phyloP scores from a whole-genome alignment of 768 basidiomycete genomes.

The Rhizopogon vesiculosus region DNA sequence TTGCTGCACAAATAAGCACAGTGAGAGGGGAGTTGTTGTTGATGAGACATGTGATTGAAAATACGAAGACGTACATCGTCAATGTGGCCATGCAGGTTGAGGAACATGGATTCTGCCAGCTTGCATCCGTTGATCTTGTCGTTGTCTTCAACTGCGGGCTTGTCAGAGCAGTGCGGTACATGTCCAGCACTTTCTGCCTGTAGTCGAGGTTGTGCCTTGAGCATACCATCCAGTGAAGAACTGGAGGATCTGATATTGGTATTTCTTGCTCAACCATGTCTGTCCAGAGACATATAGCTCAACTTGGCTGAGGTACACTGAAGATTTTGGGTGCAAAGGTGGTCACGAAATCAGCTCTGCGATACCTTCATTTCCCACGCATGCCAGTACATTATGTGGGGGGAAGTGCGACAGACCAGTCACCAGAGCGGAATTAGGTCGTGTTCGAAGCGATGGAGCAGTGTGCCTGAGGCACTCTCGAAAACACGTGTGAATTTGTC shows the following conservation, averaged over 20 bases:
- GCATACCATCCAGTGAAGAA: slow-evolving; percentile 89
- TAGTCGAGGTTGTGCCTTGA: slow-evolving; percentile 67
- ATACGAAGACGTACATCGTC: slow-evolving; percentile 58
- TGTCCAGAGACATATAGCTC: slow-evolving; percentile 71
- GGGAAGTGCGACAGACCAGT: no score
- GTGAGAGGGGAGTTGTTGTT: neutral
- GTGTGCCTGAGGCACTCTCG: no score
- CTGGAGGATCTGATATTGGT: no score
- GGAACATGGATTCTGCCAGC: slow-evolving; percentile 75
- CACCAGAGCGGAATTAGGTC: no score
- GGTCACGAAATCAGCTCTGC: slow-evolving; percentile 55
- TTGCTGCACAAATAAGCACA: slow-evolving; percentile 32
- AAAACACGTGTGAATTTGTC: no score
- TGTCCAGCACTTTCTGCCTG: slow-evolving; percentile 74
- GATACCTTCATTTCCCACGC: no score
- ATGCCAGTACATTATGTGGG: no score
- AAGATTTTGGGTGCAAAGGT: slow-evolving; percentile 85
- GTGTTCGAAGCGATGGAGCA: no score
- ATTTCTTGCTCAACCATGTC: slow-evolving; percentile 78
- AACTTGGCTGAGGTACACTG: slow-evolving; percentile 62
- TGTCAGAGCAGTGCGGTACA: slow-evolving; percentile 72
- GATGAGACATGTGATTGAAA: neutral
- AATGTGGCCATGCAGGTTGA: slow-evolving; percentile 71
- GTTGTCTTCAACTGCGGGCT: slow-evolving; percentile 69
- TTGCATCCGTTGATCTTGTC: slow-evolving; percentile 84